Percentiles rank a stretch among this genome's conserved stretches.
Conservation (phyloP, 1,139 yeast genomes). For the Pichiaceae sp. region DNA sequence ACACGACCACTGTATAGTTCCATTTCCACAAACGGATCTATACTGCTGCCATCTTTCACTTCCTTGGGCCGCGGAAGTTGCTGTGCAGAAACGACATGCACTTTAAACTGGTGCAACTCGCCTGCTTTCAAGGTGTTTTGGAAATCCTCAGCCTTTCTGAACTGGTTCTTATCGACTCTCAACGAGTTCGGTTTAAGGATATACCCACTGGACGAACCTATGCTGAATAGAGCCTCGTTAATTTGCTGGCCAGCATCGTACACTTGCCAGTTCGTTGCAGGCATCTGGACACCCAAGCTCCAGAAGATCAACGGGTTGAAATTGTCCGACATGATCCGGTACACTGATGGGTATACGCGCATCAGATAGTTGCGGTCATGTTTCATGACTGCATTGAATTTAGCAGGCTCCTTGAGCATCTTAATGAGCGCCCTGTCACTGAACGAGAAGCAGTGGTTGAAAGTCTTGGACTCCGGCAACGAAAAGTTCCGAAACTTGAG, state of each 20-base stretch:
- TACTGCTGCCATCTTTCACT: constrained; percentile 27
- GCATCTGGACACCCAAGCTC: constrained; percentile 87
- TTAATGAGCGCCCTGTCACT: constrained; percentile 62
- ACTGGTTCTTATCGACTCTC: constrained; percentile 13
- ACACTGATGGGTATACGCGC: constrained; percentile 82
- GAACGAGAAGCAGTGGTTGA: constrained; percentile 79
- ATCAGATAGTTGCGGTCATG: constrained; percentile 71
- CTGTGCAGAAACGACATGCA: constrained; percentile 73
- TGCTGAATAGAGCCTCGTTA: constrained; percentile 76
- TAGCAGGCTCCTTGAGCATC: constrained; percentile 55
- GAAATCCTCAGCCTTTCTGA: constrained; percentile 7
- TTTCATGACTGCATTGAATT: constrained; percentile 47
- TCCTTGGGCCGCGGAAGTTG: constrained; percentile 65
- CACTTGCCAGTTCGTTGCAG: constrained; percentile 96
- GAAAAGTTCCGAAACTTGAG: constrained; percentile 74
- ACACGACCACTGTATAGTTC: constrained; percentile 41
- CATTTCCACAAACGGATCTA: constrained; percentile 52
- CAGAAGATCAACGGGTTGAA: constrained; percentile 74
- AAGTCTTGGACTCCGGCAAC: constrained; percentile 74
- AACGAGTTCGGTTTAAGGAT: constrained; percentile 54
- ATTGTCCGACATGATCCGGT: constrained; percentile 69
- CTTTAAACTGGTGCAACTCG: constrained; percentile 18
- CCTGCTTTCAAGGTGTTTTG: constrained; percentile 8
- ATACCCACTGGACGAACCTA: constrained; percentile 58
- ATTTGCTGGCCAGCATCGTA: constrained; percentile 83